Evolutionary conservation across 495 filamentous ascomycete species (phyloP).

Genomic region (Aspergillus sparsus): DNA sequence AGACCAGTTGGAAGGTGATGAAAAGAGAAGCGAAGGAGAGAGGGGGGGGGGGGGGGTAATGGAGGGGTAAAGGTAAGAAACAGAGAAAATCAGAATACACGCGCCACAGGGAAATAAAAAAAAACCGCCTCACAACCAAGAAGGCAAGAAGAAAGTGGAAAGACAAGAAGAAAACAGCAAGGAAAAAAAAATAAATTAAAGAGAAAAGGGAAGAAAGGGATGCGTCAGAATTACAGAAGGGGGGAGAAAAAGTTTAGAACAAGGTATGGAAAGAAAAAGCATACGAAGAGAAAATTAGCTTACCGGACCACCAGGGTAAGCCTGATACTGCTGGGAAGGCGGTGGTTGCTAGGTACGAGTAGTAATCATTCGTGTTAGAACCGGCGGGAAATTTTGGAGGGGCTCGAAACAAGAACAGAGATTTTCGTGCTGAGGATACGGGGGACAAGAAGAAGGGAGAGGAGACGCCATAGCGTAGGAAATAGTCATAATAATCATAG

Average conservation of each 20-base stretch:
- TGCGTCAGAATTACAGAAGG: neutral
- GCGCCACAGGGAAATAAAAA: conserved; percentile 10
- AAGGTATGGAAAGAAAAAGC: conserved; percentile 21
- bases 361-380: conserved; percentile 14
- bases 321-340: conserved; percentile 39
- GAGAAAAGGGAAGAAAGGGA: conserved; percentile 18
- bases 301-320: conserved; percentile 48
- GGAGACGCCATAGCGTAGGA: neutral
- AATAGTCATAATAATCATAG: neutral
- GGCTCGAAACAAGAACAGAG: neutral
- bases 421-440: neutral
- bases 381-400: neutral
- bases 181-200: conserved; percentile 20
- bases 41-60: conserved; percentile 11
- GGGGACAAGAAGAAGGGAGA: neutral
- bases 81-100: conserved; percentile 10
- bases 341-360: conserved; percentile 21
- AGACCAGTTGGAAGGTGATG: conserved; percentile 4
- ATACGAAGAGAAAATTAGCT: conserved; percentile 27
- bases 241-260: conserved; percentile 16
- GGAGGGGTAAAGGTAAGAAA: conserved; percentile 15
- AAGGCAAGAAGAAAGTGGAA: conserved; percentile 16
- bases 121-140: conserved; percentile 15
- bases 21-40: conserved; percentile 9
- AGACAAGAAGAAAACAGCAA: conserved; percentile 20